Evolutionary conservation across 257 asterid genomes (phyloP).

Genomic region (Solanum tacnaense): DNA sequence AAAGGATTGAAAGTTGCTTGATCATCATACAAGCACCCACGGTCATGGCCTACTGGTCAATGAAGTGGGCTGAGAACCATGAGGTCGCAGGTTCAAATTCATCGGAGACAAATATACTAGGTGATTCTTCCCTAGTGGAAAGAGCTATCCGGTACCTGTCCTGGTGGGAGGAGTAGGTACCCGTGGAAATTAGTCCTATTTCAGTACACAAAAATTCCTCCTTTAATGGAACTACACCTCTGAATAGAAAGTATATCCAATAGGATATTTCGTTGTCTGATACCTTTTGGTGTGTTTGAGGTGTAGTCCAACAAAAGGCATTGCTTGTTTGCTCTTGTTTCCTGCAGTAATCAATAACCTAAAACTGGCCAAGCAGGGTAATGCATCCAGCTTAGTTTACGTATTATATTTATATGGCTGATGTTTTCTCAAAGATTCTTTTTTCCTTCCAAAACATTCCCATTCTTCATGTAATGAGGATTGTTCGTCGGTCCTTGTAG

Average conservation of each 20-base stretch:
- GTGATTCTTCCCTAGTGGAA: neutral
- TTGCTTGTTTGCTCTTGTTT: neutral
- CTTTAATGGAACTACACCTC: neutral
- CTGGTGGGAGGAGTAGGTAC: neutral
- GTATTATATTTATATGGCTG: neutral
- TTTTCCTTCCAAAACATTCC: neutral
- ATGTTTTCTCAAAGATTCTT: neutral
- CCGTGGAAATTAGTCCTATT: neutral
- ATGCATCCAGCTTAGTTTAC: neutral
- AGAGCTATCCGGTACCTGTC: neutral
- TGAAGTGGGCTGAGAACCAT: neutral
- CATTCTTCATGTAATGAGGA: neutral
- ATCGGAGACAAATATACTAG: neutral
- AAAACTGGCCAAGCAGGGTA: neutral
- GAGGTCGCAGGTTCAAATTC: neutral
- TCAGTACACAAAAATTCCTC: neutral
- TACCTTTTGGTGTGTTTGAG: neutral
- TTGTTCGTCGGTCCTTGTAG: conserved; percentile 13
- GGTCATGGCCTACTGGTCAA: neutral
- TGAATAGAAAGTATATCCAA: neutral
- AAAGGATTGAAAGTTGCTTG: neutral
- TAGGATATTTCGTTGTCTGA: neutral
- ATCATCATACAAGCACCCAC: neutral
- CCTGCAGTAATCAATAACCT: neutral
- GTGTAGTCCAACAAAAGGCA: neutral